Base-by-base conservation (phyloP, 768 basidiomycete genomes). In the Termitomyces titanicus region DNA sequence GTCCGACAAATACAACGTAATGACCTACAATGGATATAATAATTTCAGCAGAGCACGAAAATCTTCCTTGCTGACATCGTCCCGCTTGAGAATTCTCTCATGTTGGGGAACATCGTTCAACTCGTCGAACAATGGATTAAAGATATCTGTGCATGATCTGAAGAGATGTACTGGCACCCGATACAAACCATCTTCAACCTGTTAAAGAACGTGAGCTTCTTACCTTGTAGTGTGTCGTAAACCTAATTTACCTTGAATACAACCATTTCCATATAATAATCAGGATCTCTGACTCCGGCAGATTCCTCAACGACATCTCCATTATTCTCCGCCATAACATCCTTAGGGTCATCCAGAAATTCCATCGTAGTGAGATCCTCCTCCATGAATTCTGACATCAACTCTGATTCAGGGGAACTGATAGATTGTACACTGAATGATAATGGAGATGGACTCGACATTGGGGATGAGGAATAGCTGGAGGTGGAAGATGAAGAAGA, bases 11-110 rank as follows among this genome's bases (percentile, higher is more conserved):
- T 20, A 9, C 11, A 17, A 22, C 29, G 20, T n/a, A 15, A 43
- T 38, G 20, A 10, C 56, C 2, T 51, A 60, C 56, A 31, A 10
- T 27, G 57, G 60, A 48, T 61, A 61, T 22, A 61, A 35, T 12
- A 61, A 52, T 17, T 56, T 51, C 17, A 61, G 47, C 3, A 58
- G 54, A 5, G 50, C 56, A 25, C 46, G 56, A 33, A 61, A 61
- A 15, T 61, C 60, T 15, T 29, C 33, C 34, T 39, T 47, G 17
- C 15, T 55, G 27, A 61, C 46, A 17, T 49, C 54, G 20, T 58
- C 50, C n/a, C 50, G 42, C 37, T 12, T 24, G 7, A 59, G 29
- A 3, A 47, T 5, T 17, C 35, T 37, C 27, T 56, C 39, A 7
- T 42, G 12, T 12, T 49, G 45, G 2, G 22, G n/a, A 3, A 22